A percentile compares a stretch with the other conserved stretches of the same genome.
phyloP scores from a whole-genome alignment of 164 flowering plant species.

The Tetracentron sinense region DNA sequence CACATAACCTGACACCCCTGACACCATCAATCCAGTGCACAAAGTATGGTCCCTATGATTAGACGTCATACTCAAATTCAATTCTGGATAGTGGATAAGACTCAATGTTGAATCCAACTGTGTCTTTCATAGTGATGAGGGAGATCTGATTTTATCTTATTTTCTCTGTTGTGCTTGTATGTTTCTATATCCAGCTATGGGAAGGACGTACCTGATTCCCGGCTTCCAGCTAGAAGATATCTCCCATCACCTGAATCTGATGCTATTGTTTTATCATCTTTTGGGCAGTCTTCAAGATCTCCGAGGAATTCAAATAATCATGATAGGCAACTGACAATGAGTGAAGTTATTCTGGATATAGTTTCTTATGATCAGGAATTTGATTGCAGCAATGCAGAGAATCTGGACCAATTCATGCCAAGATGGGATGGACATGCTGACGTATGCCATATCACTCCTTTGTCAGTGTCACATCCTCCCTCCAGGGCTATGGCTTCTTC shows the following conservation, averaged over 20 bases:
- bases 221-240: slow-evolving; percentile 27
- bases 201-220: slow-evolving; percentile 26
- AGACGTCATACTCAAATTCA: neutral
- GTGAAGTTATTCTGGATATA: slow-evolving; percentile 19
- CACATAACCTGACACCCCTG: slow-evolving; percentile 33
- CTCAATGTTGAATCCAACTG: neutral
- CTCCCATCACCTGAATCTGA: slow-evolving; percentile 45
- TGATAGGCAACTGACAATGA: slow-evolving; percentile 18
- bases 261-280: slow-evolving; percentile 22
- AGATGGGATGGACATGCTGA: slow-evolving; percentile 21
- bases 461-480: slow-evolving; percentile 18
- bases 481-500: slow-evolving; percentile 21
- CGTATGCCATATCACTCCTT: slow-evolving; percentile 22
- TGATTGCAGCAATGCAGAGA: slow-evolving; percentile 10
- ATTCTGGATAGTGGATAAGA: neutral
- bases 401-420: slow-evolving; percentile 20
- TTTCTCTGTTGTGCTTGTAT: neutral
- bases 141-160: neutral
- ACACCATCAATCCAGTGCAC: slow-evolving; percentile 43
- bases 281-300: slow-evolving; percentile 23
- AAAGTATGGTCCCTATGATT: slow-evolving; percentile 26
- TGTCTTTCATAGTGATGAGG: neutral
- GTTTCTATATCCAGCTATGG: slow-evolving; percentile 23
- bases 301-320: slow-evolving; percentile 19
- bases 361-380: slow-evolving; percentile 19